Evolutionary conservation across 371 early-diverging fungal genomes (phyloP).

Genomic region (Haplosporangium sp.): DNA sequence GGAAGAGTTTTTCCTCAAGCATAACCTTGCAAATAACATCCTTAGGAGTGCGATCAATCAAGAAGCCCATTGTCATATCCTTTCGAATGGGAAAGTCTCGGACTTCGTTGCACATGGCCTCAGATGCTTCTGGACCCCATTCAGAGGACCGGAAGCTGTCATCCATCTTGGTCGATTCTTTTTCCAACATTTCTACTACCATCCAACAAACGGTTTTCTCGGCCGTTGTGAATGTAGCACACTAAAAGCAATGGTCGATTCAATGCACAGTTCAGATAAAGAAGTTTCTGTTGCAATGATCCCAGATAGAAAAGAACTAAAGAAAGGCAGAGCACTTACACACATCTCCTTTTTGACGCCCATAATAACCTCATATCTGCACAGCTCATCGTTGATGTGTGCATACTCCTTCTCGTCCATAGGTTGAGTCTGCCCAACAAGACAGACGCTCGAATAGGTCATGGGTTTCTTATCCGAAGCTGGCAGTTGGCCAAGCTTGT

Average conservation of each 20-base stretch:
- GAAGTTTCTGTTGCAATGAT: background rate
- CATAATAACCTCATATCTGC: too few species aligned
- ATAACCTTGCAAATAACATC: conserved; percentile 37
- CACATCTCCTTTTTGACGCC: too few species aligned
- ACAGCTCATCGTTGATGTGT: too few species aligned
- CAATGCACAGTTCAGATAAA: background rate
- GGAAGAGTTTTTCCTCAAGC: conserved; percentile 43
- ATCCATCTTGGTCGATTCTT: background rate
- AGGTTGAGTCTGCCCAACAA: conserved; percentile 24
- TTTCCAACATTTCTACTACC: conserved; percentile 1
- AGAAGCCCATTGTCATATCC: too few species aligned
- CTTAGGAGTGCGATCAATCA: conserved; percentile 1
- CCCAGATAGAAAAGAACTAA: too few species aligned
- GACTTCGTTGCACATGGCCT: conserved; percentile 13
- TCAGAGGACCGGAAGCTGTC: conserved; percentile 5
- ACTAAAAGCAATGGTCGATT: background rate
- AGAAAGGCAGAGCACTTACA: too few species aligned
- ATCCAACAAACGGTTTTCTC: background rate
- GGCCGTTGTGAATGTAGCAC: conserved; percentile 4
- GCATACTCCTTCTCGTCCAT: background rate
- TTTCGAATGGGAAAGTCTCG: background rate
- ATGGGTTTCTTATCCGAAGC: conserved; percentile 1
- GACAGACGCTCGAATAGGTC: conserved; percentile 13
- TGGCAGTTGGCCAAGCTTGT: background rate
- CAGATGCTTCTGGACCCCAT: conserved; percentile 16